phyloP scores from a whole-genome alignment of 2,329 filamentous ascomycete genomes.

The Aspergillus pseudonomiae region DNA sequence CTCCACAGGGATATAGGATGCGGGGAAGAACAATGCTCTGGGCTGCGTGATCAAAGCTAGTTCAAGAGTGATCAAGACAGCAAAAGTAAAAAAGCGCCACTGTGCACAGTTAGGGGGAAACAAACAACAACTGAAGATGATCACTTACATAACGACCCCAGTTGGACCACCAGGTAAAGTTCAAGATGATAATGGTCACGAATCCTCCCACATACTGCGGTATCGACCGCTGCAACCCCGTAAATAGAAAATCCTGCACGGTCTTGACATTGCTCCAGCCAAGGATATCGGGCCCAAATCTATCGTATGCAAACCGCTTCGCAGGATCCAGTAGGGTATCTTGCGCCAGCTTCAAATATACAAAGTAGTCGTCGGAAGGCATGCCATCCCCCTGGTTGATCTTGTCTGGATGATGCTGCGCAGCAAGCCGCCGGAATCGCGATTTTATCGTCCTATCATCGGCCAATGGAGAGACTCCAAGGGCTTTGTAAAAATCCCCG shows the following conservation, averaged over 20 bases:
- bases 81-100: constrained; percentile 58
- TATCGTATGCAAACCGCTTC: constrained; percentile 83
- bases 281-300: constrained; percentile 75
- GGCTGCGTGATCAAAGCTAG: constrained; percentile 60
- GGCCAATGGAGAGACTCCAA: constrained; percentile 70
- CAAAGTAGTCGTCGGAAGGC: constrained; percentile 62
- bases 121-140: constrained; percentile 22
- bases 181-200: constrained; percentile 39
- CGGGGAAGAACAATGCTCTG: constrained; percentile 41
- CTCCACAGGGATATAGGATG: constrained; percentile 32
- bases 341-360: constrained; percentile 79
- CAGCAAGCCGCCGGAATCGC: constrained; percentile 75
- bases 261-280: constrained; percentile 61
- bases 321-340: constrained; percentile 79
- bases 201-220: constrained; percentile 46
- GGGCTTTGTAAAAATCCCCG: constrained; percentile 77
- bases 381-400: constrained; percentile 44
- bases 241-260: constrained; percentile 71
- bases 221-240: constrained; percentile 58
- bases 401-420: constrained; percentile 84
- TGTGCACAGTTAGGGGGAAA: constrained; percentile 27
- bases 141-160: constrained; percentile 51
- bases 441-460: constrained; percentile 79
- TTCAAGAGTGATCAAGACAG: constrained; percentile 60
- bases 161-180: constrained; percentile 44